phyloP scores from a whole-genome alignment of 805 yeast genomes.

The Aciculoconidium aculeatum region DNA sequence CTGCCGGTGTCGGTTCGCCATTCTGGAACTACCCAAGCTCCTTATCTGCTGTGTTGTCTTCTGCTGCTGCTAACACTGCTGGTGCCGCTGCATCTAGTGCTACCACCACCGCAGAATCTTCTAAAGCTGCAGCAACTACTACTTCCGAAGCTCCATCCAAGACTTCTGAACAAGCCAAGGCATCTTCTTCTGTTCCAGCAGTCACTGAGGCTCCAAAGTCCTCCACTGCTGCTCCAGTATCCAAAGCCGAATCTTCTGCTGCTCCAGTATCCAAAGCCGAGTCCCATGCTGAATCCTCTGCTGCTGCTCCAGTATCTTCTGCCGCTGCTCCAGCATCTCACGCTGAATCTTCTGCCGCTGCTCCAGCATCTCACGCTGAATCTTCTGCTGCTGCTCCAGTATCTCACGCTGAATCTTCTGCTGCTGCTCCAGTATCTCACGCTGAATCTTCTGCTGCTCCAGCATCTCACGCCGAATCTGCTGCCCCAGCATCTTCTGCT shows the following conservation, averaged over 20 bases:
- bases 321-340: slow-evolving; percentile 3
- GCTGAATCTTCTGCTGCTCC: slow-evolving; percentile 6
- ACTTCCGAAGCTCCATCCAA: slow-evolving; percentile 5
- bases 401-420: no score
- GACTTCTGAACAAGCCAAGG: slow-evolving; percentile 3
- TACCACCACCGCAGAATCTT: slow-evolving; percentile 6
- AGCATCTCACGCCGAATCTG: no score
- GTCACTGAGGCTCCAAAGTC: slow-evolving; percentile 2
- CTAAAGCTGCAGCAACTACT: slow-evolving; percentile 5
- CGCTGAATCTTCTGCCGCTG: slow-evolving; percentile 1
- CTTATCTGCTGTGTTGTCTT: slow-evolving; percentile 17
- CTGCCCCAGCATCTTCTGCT: background rate
- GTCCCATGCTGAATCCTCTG: slow-evolving; percentile 3
- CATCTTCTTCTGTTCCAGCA: slow-evolving; percentile 4
- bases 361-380: slow-evolving; percentile 3
- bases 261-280: slow-evolving; percentile 7
- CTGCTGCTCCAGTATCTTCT: slow-evolving; percentile 3
- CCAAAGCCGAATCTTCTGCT: slow-evolving; percentile 5
- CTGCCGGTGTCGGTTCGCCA: slow-evolving; percentile 31
- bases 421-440: no score
- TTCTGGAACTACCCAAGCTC: slow-evolving; percentile 25
- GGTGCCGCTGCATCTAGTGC: slow-evolving; percentile 7
- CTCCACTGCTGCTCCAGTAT: slow-evolving; percentile 5
- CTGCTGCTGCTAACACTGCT: slow-evolving; percentile 18
- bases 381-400: slow-evolving; percentile 10